Conservation (phyloP, 169 alveolate species). For the Cryptosporidium meleagridis region DNA sequence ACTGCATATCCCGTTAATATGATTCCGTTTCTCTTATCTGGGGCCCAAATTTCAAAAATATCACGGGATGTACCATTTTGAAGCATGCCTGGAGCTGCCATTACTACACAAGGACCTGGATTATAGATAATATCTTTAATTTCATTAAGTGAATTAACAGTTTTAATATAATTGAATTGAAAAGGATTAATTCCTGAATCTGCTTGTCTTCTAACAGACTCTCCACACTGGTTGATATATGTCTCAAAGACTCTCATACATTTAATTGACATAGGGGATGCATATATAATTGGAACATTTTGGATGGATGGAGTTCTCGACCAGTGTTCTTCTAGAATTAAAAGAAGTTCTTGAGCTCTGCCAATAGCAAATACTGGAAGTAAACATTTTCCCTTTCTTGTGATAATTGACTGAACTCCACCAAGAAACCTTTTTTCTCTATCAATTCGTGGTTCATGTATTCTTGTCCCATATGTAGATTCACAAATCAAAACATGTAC, state of each 20-base stretch:
- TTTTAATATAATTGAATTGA: constrained; percentile 88
- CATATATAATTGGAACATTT: constrained; percentile 93
- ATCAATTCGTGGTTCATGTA: constrained; percentile 95
- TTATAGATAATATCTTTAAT: constrained; percentile 75
- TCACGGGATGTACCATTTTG: constrained; percentile 96
- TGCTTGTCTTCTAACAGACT: constrained; percentile 87
- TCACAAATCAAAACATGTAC: constrained; percentile 97
- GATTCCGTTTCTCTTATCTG: constrained; percentile 93
- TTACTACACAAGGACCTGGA: constrained; percentile 93
- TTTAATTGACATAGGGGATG: constrained; percentile 94
- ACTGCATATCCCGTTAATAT: constrained; percentile 98
- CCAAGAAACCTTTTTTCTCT: constrained; percentile 93
- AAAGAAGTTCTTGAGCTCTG: constrained; percentile 95
- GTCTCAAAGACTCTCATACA: constrained; percentile 94
- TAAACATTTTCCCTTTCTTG: constrained; percentile 94
- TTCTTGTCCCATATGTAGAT: constrained; percentile 96
- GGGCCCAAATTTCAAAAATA: constrained; percentile 95
- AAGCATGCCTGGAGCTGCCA: constrained; percentile 99
- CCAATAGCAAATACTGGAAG: constrained; percentile 96
- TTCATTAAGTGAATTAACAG: constrained; percentile 71
- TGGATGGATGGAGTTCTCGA: constrained; percentile 88
- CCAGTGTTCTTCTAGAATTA: constrained; percentile 97
- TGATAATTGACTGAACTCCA: constrained; percentile 84
- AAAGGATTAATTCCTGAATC: constrained; percentile 91
- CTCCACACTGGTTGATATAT: constrained; percentile 95